These are phyloP conservation scores for Craspedostauros australis DNA, from an alignment of 108 stramenopile genomes.

Conservation along the genomic window DNA sequence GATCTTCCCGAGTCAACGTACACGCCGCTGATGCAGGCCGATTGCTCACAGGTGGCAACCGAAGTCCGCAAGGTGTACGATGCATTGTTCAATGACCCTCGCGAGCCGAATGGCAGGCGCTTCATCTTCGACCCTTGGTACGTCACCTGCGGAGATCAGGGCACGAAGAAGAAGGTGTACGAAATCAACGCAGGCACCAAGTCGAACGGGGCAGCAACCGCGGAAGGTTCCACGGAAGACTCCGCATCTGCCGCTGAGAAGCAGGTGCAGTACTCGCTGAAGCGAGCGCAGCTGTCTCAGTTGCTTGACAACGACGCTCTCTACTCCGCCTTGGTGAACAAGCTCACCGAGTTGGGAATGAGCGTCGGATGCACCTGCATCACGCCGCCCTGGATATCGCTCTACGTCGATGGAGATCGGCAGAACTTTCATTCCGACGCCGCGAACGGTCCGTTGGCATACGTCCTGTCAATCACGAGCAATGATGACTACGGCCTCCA, in stretches of 20 bases:
- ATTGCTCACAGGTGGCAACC: neutral
- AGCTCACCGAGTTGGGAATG: constrained; percentile 16
- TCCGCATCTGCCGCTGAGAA: constrained; percentile 1
- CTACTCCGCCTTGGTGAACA: constrained; percentile 15
- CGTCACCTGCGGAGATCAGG: constrained; percentile 16
- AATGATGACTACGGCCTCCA: constrained; percentile 10
- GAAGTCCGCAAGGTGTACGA: constrained; percentile 19
- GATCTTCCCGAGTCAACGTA: constrained; percentile 16
- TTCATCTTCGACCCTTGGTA: constrained; percentile 39
- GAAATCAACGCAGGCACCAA: neutral
- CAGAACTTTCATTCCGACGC: constrained; percentile 39
- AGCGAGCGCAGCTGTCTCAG: constrained; percentile 8
- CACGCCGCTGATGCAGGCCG: constrained; percentile 14
- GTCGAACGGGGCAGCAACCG: neutral
- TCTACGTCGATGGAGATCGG: constrained; percentile 33
- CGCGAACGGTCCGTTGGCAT: constrained; percentile 31
- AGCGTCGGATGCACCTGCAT: constrained; percentile 31
- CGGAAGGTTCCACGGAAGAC: constrained; percentile 9
- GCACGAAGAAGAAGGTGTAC: neutral
- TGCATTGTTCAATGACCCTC: constrained; percentile 25
- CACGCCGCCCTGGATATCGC: constrained; percentile 37
- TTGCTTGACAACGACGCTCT: constrained; percentile 11
- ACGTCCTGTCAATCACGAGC: constrained; percentile 11
- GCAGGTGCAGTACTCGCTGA: constrained; percentile 31
- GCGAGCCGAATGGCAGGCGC: constrained; percentile 23